Evolutionary conservation across 495 filamentous ascomycete species (phyloP).

Genomic region (Aspergillus sclerotioniger): DNA sequence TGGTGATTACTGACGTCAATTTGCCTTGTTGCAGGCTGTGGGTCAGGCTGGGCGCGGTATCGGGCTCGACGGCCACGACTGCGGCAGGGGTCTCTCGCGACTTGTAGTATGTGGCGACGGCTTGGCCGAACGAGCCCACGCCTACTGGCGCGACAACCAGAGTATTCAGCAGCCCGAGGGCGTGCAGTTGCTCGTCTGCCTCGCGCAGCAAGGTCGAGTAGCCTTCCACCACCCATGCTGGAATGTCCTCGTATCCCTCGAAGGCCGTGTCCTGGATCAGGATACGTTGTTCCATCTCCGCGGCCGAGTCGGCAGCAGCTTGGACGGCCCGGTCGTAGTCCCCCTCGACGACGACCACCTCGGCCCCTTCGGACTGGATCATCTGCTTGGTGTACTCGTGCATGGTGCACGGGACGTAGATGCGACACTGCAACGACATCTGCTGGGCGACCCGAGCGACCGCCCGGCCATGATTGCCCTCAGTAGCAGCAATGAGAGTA

Average conservation of each 20-base stretch:
- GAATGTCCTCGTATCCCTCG: conserved; percentile 59
- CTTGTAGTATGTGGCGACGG: conserved; percentile 60
- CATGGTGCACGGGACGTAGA: conserved; percentile 59
- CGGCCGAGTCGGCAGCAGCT: conserved; percentile 37
- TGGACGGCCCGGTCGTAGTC: conserved; percentile 60
- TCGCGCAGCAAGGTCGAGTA: conserved; percentile 69
- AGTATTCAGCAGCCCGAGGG: conserved; percentile 28
- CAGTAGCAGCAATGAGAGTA: conserved; percentile 55
- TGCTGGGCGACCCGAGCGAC: conserved; percentile 62
- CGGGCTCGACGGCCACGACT: conserved; percentile 62
- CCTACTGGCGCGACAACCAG: conserved; percentile 59
- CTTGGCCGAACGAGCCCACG: conserved; percentile 63
- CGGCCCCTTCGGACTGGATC: conserved; percentile 59
- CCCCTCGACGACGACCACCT: conserved; percentile 49
- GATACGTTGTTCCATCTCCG: conserved; percentile 33
- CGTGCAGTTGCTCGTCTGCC: conserved; percentile 51
- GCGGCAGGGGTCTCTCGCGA: conserved; percentile 25
- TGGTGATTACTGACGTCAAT: conserved; percentile 44
- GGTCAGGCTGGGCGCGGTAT: conserved; percentile 59
- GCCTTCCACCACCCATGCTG: conserved; percentile 70
- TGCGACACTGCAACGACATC: conserved; percentile 45
- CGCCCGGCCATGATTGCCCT: conserved; percentile 72
- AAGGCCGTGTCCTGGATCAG: conserved; percentile 66
- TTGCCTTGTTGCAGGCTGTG: conserved; percentile 46
- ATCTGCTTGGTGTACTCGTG: conserved; percentile 45